Evolutionary conservation across 805 yeast species (phyloP).

Genomic region (Saccharomycopsis sp.): DNA sequence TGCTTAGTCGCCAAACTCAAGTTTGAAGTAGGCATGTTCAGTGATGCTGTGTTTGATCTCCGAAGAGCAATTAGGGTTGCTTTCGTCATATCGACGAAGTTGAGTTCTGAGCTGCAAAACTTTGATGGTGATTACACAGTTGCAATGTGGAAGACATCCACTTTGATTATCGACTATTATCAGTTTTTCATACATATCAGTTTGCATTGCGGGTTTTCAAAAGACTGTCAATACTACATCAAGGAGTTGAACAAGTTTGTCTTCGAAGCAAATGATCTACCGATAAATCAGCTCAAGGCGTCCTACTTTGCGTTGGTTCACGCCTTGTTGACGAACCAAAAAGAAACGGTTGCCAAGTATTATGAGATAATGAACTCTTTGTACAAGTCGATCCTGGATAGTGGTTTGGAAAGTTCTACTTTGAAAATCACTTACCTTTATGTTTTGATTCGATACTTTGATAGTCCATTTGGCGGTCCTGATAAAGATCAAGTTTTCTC

Average conservation of each 20-base stretch:
- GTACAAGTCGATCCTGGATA: constrained; percentile 13
- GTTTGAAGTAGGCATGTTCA: constrained; percentile 3
- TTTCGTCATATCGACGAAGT: constrained; percentile 5
- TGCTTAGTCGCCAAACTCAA: background rate
- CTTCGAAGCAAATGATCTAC: constrained; percentile 24
- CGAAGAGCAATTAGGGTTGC: constrained; percentile 9
- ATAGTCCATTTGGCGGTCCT: too few species aligned
- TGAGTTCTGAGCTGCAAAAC: too few species aligned
- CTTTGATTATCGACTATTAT: constrained; percentile 20
- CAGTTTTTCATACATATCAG: constrained; percentile 31
- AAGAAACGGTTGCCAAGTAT: constrained; percentile 18
- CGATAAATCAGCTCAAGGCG: constrained; percentile 23
- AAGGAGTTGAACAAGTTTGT: constrained; percentile 35
- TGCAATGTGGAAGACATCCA: constrained; percentile 3
- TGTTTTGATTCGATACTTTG: too few species aligned
- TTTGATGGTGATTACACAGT: too few species aligned
- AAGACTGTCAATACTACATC: constrained; percentile 48
- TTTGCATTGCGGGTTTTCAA: constrained; percentile 44
- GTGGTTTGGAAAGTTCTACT: constrained; percentile 17
- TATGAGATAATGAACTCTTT: constrained; percentile 15
- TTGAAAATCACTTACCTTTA: too few species aligned
- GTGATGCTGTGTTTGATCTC: constrained; percentile 6
- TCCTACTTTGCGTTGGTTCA: constrained; percentile 24
- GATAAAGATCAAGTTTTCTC: too few species aligned
- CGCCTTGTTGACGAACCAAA: constrained; percentile 19